These are phyloP conservation scores for Cyberlindnera subsufficiens DNA, from an alignment of 805 yeast genomes.

Conservation along the genomic window DNA sequence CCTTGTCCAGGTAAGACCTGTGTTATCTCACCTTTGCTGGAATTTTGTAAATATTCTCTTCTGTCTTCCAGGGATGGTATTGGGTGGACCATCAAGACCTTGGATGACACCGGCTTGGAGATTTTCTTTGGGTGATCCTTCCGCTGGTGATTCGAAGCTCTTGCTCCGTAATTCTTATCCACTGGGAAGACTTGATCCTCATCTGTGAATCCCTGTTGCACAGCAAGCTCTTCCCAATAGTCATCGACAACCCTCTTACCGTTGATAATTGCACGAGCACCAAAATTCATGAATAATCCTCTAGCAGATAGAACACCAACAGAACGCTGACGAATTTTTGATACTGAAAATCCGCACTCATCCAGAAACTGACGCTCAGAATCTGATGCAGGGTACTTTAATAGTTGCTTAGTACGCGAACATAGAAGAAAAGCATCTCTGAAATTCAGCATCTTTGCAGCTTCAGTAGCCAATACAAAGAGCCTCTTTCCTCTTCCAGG, in stretches of 20 bases:
- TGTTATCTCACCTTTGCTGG: conserved; percentile 15
- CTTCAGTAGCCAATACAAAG: conserved; percentile 35
- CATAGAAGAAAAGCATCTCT: conserved; percentile 51
- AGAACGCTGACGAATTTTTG: conserved; percentile 18
- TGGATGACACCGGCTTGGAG: background rate
- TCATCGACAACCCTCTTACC: conserved; percentile 49
- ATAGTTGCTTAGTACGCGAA: conserved; percentile 31
- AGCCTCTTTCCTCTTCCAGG: conserved; percentile 31
- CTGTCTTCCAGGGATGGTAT: conserved; percentile 22
- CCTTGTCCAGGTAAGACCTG: conserved; percentile 27
- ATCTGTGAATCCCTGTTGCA: conserved; percentile 37
- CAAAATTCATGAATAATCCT: conserved; percentile 42
- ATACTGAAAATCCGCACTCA: conserved; percentile 20
- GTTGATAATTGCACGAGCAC: conserved; percentile 39
- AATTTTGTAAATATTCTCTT: conserved; percentile 16
- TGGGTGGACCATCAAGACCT: conserved; percentile 11
- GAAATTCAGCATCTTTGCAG: conserved; percentile 35
- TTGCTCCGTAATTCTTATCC: conserved; percentile 9
- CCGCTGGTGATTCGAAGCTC: conserved; percentile 3
- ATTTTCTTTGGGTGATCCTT: background rate
- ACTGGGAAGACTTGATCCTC: conserved; percentile 37
- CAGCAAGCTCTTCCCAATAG: conserved; percentile 45
- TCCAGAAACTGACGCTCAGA: conserved; percentile 33
- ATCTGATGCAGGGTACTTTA: conserved; percentile 30
- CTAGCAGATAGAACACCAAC: conserved; percentile 30